Conservation (phyloP, 2,329 filamentous ascomycete genomes). For the Colletotrichum zoysiae region DNA sequence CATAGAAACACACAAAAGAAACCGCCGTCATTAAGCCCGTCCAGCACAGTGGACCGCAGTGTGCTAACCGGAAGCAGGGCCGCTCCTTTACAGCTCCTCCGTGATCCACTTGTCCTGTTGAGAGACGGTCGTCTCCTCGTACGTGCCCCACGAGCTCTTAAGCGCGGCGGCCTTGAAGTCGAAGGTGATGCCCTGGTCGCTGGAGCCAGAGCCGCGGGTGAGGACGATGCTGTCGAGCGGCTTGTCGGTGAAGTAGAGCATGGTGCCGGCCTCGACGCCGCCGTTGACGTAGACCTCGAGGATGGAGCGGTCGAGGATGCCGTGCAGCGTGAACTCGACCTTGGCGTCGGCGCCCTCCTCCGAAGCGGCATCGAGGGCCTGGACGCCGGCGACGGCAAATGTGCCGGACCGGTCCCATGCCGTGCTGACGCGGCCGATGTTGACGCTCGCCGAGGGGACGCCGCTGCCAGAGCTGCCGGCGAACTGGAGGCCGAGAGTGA, state of each 20-base stretch:
- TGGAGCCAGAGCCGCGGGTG: slow-evolving; percentile 19
- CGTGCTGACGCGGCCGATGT: slow-evolving; percentile 47
- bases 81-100: slow-evolving; percentile 20
- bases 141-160: slow-evolving; percentile 39
- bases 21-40: not conserved
- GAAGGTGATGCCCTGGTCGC: slow-evolving; percentile 35
- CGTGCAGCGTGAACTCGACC: slow-evolving; percentile 51
- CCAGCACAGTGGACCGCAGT: not conserved
- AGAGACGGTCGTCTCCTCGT: slow-evolving; percentile 14
- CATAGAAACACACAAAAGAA: not conserved
- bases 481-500: slow-evolving; percentile 46
- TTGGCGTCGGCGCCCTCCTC: slow-evolving; percentile 46
- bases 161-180: slow-evolving; percentile 38
- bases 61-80: not conserved
- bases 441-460: slow-evolving; percentile 45
- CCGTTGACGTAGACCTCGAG: slow-evolving; percentile 52
- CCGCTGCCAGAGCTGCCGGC: slow-evolving; percentile 42
- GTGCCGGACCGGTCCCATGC: slow-evolving; percentile 34
- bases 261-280: slow-evolving; percentile 51
- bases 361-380: slow-evolving; percentile 25
- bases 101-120: slow-evolving; percentile 28
- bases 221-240: slow-evolving; percentile 38
- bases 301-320: slow-evolving; percentile 52
- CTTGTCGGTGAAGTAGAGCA: slow-evolving; percentile 47
- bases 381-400: slow-evolving; percentile 29